Evolutionary conservation across 441 rosid species (phyloP).

Genomic region (Caryocar brasiliense): DNA sequence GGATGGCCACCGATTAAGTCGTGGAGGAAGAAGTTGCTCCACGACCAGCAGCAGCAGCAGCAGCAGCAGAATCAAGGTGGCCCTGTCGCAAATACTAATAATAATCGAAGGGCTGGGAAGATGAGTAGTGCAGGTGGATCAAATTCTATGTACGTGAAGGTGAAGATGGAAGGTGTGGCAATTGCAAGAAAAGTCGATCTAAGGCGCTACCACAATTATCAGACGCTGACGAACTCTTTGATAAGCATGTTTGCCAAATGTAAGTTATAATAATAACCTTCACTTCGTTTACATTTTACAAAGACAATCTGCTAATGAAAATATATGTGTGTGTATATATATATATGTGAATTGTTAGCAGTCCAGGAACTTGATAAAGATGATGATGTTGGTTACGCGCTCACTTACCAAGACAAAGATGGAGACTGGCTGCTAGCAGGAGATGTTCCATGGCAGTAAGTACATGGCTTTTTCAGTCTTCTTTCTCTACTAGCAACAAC

Average conservation of each 20-base stretch:
- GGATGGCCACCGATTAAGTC: conserved; percentile 57
- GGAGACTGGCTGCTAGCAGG: conserved; percentile 48
- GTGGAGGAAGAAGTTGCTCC: conserved; percentile 38
- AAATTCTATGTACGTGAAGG: conserved; percentile 31
- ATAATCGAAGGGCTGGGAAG: neutral
- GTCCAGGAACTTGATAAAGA: conserved; percentile 14
- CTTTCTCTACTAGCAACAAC: neutral
- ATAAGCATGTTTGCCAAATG: conserved; percentile 29
- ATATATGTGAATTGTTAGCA: too few species aligned
- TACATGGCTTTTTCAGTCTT: neutral
- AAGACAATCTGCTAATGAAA: too few species aligned
- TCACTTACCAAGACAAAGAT: conserved; percentile 34
- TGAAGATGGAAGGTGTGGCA: conserved; percentile 48
- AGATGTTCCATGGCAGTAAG: conserved; percentile 45
- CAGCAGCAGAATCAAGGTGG: conserved; percentile 11
- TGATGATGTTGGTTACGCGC: conserved; percentile 8
- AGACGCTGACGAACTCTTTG: conserved; percentile 24
- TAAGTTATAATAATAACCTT: neutral
- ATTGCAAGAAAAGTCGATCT: conserved; percentile 39
- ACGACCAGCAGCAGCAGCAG: conserved; percentile 5
- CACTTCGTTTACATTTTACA: neutral
- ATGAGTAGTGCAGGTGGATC: too few species aligned
- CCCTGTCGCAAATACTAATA: conserved; percentile 5
- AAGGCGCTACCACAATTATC: conserved; percentile 23
- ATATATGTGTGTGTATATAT: too few species aligned